These are phyloP conservation scores for Kewa caespitosa DNA, from an alignment of 179 eudicot genomes.

Conservation along the genomic window DNA sequence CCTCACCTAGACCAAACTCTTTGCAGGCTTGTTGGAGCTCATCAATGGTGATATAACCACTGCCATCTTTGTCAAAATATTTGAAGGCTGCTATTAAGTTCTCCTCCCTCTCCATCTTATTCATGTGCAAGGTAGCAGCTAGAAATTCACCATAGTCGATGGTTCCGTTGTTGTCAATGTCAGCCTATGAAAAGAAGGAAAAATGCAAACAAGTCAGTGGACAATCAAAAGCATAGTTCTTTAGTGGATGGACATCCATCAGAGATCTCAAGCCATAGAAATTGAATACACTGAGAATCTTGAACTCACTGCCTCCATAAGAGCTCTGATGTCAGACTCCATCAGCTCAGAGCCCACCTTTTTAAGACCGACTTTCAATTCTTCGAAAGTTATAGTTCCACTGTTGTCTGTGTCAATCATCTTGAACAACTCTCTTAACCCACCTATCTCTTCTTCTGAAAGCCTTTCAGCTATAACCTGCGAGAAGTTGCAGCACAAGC, in stretches of 20 bases:
- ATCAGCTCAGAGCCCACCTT: slow-evolving; percentile 77
- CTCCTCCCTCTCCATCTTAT: slow-evolving; percentile 94
- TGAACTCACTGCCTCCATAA: slow-evolving; percentile 75
- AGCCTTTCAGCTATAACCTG: slow-evolving; percentile 95
- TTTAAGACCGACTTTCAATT: slow-evolving; percentile 72
- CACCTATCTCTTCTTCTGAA: slow-evolving; percentile 98
- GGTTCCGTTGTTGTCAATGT: slow-evolving; percentile 84
- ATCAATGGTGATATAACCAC: slow-evolving; percentile 85
- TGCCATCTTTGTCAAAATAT: slow-evolving; percentile 91
- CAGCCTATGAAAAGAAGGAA: slow-evolving; percentile 54
- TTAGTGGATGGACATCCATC: neutral
- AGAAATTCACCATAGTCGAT: slow-evolving; percentile 93
- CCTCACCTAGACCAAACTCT: slow-evolving; percentile 85
- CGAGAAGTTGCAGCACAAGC: slow-evolving; percentile 10
- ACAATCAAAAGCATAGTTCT: neutral
- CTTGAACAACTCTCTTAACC: slow-evolving; percentile 73
- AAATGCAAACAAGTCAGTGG: neutral
- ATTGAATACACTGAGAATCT: neutral
- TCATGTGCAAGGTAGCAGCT: slow-evolving; percentile 88
- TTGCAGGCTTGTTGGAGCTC: slow-evolving; percentile 96
- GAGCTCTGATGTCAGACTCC: slow-evolving; percentile 82
- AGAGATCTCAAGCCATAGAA: neutral
- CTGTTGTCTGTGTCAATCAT: slow-evolving; percentile 93
- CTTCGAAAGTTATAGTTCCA: slow-evolving; percentile 87
- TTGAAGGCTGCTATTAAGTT: slow-evolving; percentile 83